These are phyloP conservation scores for Mycena galericulata DNA, from an alignment of 768 basidiomycete genomes.

Conservation along the genomic window DNA sequence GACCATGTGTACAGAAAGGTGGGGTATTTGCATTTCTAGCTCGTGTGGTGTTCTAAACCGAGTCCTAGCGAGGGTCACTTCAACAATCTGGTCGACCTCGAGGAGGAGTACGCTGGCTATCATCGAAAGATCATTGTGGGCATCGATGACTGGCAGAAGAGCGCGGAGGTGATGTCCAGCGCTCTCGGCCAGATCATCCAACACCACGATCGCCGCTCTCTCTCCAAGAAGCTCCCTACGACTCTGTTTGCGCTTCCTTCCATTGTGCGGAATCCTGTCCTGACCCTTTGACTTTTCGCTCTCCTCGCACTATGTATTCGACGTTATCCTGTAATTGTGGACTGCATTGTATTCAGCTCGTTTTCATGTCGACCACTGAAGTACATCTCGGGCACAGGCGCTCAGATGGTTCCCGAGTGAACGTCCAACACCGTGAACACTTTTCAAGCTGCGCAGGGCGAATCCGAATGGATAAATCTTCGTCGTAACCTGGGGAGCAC, in stretches of 20 bases:
- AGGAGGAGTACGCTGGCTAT: slow-evolving; percentile 62
- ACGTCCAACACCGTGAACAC: slow-evolving; percentile 95
- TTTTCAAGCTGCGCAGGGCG: slow-evolving; percentile 72
- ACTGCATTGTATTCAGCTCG: slow-evolving; percentile 7
- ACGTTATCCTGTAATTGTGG: not conserved
- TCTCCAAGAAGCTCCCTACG: slow-evolving; percentile 64
- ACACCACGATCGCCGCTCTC: slow-evolving; percentile 60
- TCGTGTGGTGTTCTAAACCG: not conserved
- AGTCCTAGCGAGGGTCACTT: slow-evolving; percentile 60
- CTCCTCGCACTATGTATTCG: not conserved
- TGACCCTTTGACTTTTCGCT: slow-evolving; percentile 9
- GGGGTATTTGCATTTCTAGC: slow-evolving; percentile 19
- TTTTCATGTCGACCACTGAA: slow-evolving; percentile 35
- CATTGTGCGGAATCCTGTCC: slow-evolving; percentile 21
- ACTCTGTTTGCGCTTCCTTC: slow-evolving; percentile 48
- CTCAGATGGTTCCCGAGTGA: slow-evolving; percentile 63
- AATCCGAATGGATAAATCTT: slow-evolving; percentile 62
- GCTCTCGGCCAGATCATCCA: slow-evolving; percentile 55
- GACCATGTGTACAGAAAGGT: slow-evolving; percentile 61
- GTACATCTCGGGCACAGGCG: slow-evolving; percentile 76
- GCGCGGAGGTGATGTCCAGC: slow-evolving; percentile 49
- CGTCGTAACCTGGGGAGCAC: slow-evolving; percentile 34
- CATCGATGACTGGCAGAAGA: slow-evolving; percentile 57
- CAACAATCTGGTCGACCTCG: slow-evolving; percentile 66
- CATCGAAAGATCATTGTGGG: slow-evolving; percentile 53